phyloP scores from a whole-genome alignment of 108 stramenopile genomes.

The Schizochytrium sp. region DNA sequence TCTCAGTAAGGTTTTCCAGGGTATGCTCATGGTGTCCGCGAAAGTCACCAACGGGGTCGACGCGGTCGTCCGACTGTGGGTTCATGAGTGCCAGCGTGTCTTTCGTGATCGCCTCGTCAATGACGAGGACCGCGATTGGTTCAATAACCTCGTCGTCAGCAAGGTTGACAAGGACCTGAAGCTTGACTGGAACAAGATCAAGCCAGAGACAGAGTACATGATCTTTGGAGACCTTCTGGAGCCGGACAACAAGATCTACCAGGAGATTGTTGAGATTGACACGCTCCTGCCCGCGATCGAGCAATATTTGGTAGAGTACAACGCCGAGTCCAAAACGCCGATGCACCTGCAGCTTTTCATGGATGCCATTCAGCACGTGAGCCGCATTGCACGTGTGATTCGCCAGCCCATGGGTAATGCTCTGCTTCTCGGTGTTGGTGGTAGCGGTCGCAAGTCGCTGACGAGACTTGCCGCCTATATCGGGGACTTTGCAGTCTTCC shows the following conservation, averaged over 20 bases:
- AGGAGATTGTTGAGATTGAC: constrained; percentile 42
- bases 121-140: constrained; percentile 49
- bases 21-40: constrained; percentile 47
- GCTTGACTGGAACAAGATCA: constrained; percentile 32
- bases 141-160: constrained; percentile 21
- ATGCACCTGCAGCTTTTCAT: constrained; percentile 58
- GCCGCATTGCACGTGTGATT: constrained; percentile 51
- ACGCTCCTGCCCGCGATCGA: constrained; percentile 39
- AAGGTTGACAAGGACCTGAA: constrained; percentile 38
- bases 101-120: constrained; percentile 52
- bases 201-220: constrained; percentile 19
- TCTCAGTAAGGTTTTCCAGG: constrained; percentile 60
- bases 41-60: constrained; percentile 28
- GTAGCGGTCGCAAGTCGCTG: constrained; percentile 54
- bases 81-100: constrained; percentile 54
- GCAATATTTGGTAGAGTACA: constrained; percentile 54
- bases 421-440: constrained; percentile 59
- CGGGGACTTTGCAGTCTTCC: constrained; percentile 43
- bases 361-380: constrained; percentile 59
- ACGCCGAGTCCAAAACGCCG: constrained; percentile 53
- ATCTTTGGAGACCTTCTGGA: constrained; percentile 53
- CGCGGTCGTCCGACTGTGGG: constrained; percentile 51
- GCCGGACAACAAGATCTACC: constrained; percentile 41
- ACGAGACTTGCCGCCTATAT: constrained; percentile 58
- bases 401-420: constrained; percentile 62